Base-by-base conservation (phyloP, 2,329 filamentous ascomycete species). In the Coleophoma crateriformis region DNA sequence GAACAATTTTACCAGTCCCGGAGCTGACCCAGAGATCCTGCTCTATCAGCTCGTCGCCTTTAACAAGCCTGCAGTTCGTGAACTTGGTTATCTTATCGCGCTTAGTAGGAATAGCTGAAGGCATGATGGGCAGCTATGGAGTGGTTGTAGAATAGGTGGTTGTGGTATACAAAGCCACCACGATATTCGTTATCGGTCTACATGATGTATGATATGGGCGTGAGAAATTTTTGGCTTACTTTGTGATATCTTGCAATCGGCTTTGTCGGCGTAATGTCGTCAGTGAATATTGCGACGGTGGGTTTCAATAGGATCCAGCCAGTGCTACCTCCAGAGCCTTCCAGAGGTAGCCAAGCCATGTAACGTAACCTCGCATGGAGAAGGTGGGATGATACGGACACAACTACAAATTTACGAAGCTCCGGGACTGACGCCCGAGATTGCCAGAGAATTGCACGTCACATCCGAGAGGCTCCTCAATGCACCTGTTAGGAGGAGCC, bases 1-100 rank as follows among this genome's bases (percentile, higher is more conserved):
- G 78, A 44, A 96, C 74, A 61, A 96, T 89, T 67, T 89, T 91
- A 57, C 91, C 91, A 1, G 85, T 89, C 14, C 76, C 65, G 1
- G 89, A 87, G 67, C 87, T 90, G 53, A 96, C 83, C 90, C 90
- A 96, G n/a, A 96, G 78, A 63, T 96, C 91, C 55, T 87, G 83
- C 41, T 81, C 69, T 41, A 95, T 77, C 22, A 96, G 75, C 17
- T 58, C 49, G 56, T 85, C 77, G 58, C 81, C 82, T 61, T 81
- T 83, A 51, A 92, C 75, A 22, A 95, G 73, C 46, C 86, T 83
- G 65, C 90, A 95, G 71, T 95, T 95, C 62, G 88, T 94, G 67
- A 95, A 87, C 66, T 92, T 94, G 64, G 87, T 90, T 64, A 96
- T 85, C 61, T 77, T 76, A 55, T 75, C 74, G 33, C 61, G 68